Conservation (phyloP, 106 monocot genomes). For the Iris macrosiphon region DNA sequence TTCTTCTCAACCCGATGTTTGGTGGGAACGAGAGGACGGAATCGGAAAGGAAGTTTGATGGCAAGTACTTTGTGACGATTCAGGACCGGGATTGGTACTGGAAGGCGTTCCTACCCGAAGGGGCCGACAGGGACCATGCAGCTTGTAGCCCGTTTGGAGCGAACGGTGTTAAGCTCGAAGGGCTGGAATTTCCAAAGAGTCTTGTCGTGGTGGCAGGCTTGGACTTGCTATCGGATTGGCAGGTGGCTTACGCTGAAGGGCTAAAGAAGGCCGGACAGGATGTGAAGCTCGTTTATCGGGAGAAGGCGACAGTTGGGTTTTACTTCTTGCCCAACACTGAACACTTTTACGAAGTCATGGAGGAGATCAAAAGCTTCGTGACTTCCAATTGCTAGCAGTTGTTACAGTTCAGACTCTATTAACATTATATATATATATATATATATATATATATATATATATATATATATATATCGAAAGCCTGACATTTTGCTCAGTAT, state of each 20-base stretch:
- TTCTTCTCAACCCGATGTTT: conserved; percentile 90
- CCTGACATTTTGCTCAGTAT: too few relatives aligned
- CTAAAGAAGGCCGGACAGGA: conserved; percentile 52
- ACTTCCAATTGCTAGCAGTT: conserved; percentile 40
- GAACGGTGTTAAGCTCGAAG: conserved; percentile 33
- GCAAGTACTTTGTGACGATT: conserved; percentile 86
- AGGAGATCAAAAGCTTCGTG: conserved; percentile 78
- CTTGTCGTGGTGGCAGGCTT: conserved; percentile 75
- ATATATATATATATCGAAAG: too few relatives aligned
- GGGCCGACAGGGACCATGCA: conserved; percentile 72
- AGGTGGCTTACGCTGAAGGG: conserved; percentile 65
- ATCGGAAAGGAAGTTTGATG: conserved; percentile 63
- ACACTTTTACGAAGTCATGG: conserved; percentile 85
- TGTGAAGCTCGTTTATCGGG: conserved; percentile 58
- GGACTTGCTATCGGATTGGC: conserved; percentile 69
- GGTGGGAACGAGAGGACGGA: conserved; percentile 62
- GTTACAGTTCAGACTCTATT: neutral
- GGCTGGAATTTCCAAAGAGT: conserved; percentile 57
- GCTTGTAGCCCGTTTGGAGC: conserved; percentile 90
- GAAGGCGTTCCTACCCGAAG: conserved; percentile 91
- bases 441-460: conserved; percentile 8
- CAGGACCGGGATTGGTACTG: conserved; percentile 96
- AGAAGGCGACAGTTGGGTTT: conserved; percentile 84
- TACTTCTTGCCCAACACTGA: conserved; percentile 91
- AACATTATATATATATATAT: neutral